Evolutionary conservation across 495 filamentous ascomycete species (phyloP).

Genomic region (Aspergillus cavernicola): DNA sequence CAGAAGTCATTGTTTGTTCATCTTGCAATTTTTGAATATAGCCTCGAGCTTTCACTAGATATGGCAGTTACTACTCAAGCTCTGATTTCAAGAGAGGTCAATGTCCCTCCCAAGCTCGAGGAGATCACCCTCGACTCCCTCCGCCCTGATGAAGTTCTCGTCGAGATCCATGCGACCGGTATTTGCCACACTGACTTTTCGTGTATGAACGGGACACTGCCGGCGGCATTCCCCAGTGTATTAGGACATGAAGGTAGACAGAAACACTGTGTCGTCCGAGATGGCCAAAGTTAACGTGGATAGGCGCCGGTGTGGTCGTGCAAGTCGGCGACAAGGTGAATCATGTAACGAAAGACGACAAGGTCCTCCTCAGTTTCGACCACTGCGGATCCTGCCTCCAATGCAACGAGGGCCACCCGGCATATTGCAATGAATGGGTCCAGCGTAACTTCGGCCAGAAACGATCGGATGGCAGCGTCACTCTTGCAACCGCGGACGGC

Average conservation of each 20-base stretch:
- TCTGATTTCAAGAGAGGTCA: background rate
- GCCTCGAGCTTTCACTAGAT: too few species aligned
- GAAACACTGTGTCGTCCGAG: background rate
- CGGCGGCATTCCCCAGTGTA: conserved; percentile 15
- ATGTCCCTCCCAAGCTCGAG: conserved; percentile 2
- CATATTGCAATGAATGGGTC: conserved; percentile 28
- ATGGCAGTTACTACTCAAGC: conserved; percentile 1
- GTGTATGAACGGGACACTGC: conserved; percentile 17
- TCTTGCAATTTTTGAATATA: too few species aligned
- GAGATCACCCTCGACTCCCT: conserved; percentile 8
- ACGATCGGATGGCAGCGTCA: conserved; percentile 6
- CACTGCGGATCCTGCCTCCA: conserved; percentile 30
- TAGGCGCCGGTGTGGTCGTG: conserved; percentile 41
- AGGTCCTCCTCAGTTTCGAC: conserved; percentile 41
- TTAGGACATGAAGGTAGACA: conserved; percentile 25
- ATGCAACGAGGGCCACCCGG: conserved; percentile 14
- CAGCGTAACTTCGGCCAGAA: conserved; percentile 30
- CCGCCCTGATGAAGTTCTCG: conserved; percentile 27
- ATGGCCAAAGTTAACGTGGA: background rate
- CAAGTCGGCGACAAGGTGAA: conserved; percentile 32
- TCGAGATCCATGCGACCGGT: conserved; percentile 36
- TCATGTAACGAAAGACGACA: conserved; percentile 37
- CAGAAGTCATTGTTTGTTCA: too few species aligned
- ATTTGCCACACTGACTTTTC: conserved; percentile 41
- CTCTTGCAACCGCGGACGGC: background rate